These are phyloP conservation scores for Hirschfeldia incana DNA, from an alignment of 345 rosid species.

Conservation along the genomic window DNA sequence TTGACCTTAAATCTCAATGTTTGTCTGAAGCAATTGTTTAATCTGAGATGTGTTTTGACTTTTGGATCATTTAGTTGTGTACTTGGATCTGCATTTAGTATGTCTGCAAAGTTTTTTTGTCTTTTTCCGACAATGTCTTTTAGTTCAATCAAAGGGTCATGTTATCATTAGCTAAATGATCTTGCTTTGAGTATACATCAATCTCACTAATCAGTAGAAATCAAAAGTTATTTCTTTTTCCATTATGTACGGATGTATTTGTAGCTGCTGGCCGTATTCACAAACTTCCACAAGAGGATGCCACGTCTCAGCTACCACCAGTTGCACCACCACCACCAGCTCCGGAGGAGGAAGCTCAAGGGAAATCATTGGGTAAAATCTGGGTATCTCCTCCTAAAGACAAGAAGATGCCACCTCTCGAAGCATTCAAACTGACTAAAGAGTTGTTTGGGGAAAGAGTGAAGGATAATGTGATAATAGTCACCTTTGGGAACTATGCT, in stretches of 20 bases:
- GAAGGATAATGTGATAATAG: slow-evolving; percentile 69
- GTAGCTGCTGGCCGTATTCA: slow-evolving; percentile 47
- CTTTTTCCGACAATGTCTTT: background rate
- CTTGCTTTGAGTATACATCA: slow-evolving; percentile 11
- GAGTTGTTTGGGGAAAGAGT: slow-evolving; percentile 68
- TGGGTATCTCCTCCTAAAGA: slow-evolving; percentile 71
- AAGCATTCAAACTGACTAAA: slow-evolving; percentile 68
- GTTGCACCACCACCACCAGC: slow-evolving; percentile 33
- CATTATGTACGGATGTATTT: slow-evolving; percentile 3
- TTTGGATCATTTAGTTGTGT: slow-evolving; percentile 3
- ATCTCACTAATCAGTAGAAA: slow-evolving; percentile 1
- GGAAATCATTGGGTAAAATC: slow-evolving; percentile 45
- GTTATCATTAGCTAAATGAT: background rate
- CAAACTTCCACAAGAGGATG: slow-evolving; percentile 44
- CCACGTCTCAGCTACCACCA: slow-evolving; percentile 13
- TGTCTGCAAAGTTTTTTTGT: background rate
- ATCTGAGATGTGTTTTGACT: slow-evolving; percentile 4
- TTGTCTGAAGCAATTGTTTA: too few relatives aligned
- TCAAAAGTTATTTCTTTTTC: background rate
- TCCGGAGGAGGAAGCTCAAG: slow-evolving; percentile 30
- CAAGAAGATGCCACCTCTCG: slow-evolving; percentile 79
- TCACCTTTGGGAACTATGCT: slow-evolving; percentile 93
- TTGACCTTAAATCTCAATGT: slow-evolving; percentile 29
- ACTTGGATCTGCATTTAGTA: slow-evolving; percentile 24
- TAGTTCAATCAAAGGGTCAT: slow-evolving; percentile 2